Conservation (phyloP, 2,329 filamentous ascomycete species). For the Hypoxylon sp. region DNA sequence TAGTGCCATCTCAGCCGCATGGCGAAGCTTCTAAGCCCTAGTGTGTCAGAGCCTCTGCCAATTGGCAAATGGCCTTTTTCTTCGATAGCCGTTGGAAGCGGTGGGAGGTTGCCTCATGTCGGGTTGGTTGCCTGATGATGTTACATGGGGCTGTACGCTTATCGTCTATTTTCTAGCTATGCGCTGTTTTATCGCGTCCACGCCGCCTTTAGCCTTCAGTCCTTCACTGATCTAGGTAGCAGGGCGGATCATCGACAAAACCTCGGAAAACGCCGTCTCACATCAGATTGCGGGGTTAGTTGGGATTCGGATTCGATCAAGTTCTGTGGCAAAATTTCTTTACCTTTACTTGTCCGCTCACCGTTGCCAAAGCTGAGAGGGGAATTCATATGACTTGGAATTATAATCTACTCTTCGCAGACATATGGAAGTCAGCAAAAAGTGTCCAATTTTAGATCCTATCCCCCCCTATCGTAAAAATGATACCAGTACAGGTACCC, state of each 20-base stretch:
- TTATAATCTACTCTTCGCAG: too few relatives aligned
- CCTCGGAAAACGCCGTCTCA: constrained; percentile 8
- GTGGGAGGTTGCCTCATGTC: background rate
- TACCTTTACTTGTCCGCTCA: background rate
- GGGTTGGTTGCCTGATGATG: background rate
- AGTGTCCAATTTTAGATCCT: too few relatives aligned
- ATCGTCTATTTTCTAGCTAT: too few relatives aligned
- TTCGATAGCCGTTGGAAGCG: too few relatives aligned
- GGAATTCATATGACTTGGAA: too few relatives aligned
- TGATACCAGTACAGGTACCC: too few relatives aligned
- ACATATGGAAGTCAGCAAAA: too few relatives aligned
- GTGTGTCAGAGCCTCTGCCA: background rate
- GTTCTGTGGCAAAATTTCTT: constrained; percentile 7
- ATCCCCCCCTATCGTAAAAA: too few relatives aligned
- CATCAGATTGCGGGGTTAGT: background rate
- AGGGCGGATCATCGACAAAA: too few relatives aligned
- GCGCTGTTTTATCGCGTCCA: too few relatives aligned
- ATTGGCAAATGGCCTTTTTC: background rate
- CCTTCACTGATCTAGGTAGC: constrained; percentile 3
- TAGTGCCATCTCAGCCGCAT: constrained; percentile 12
- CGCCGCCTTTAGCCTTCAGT: background rate
- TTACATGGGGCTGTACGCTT: background rate
- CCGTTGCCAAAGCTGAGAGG: too few relatives aligned
- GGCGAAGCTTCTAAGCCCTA: constrained; percentile 14
- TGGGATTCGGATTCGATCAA: background rate